Base-by-base conservation (phyloP, 129 eudicot genomes). In the Dittrichia graveolens region DNA sequence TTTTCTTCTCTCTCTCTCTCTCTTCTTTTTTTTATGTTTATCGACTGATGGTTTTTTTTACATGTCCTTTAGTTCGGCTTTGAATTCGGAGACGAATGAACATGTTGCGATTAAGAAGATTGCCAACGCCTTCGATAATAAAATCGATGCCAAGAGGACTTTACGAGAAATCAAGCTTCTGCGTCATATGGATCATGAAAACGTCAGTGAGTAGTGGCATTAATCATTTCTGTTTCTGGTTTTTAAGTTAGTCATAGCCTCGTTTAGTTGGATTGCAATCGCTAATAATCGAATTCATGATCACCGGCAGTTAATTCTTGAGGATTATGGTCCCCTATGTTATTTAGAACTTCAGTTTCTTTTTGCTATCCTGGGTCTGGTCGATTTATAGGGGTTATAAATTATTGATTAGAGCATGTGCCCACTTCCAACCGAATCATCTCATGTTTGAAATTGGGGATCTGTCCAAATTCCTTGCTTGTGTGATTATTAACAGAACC, bases 141-240 rank as follows among this genome's bases (percentile, higher is more conserved):
- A 71, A 54, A 78, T 90, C 24, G 96, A 90, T 79, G 96, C 96
- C 0, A 90, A 85, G 84, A 85, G 96, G 85, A 92, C 98, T n/a
- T 67, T 92, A 49, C 86, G 96, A 12, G 98, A 92, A 64, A 87
- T 92, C 73, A 92, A 86, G 85, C 94, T 92, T 61, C 90, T 85
- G 5, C 81, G 91, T 18, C 89, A 87, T 69, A 85, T 92, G 96
- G 95, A 87, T 85, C 98, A 92, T 85, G 98, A 92, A 79, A 92
- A 92, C 70, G 98, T 92, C 69, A 78, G 97, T 92, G 83, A 75
- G 81, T 74, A 18, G 67, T 81, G 13, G 55, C 46, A 5, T 19
- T 75, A 10, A n/a, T 39, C 31, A 19, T 39, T 6, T 41, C 24
- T 73, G 35, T 15, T 69, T 58, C 18, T 63, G 44, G 50, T 19